Evolutionary conservation across 352 stramenopile genomes (phyloP), one percentile per base, ranked within the genome.

Genomic region (Globisporangium echinulatum): DNA sequence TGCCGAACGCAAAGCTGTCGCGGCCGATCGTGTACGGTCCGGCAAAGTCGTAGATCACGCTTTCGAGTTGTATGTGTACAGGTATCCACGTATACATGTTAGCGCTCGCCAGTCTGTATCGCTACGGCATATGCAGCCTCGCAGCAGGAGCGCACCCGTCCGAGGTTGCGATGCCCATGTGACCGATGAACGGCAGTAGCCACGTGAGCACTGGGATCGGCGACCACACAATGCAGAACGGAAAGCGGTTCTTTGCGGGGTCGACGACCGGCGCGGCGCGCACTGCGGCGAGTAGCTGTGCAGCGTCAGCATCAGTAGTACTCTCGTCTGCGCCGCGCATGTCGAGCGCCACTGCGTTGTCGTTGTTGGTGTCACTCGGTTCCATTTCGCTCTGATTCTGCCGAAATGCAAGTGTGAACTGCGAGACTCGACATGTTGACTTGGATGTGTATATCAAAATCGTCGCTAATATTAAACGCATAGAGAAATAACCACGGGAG

Each of bases 151-250:
- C 62, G 54, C 62, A 93, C 83, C 83, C 85, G 38, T 83, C 72
- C 5, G 86, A 97, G 54, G 97, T 88, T 15, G 88, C 76, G 59
- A 99, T 96, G 19, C 96, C 96, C 70, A 98, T 71, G 58, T 96
- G 96, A n/a, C 96, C 96, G 68, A 99, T 98, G 73, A 98, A 98
- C 25, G 96, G 96, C 50, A 98, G 61, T 40, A 98, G 71, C 84
- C 87, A 98, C 52, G 92, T 97, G 56, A 98, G 71, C 33, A 89
- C 58, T 7, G 91, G 91, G 14, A 98, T 77, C 17, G 92, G 91
- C 52, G 84, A 94, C 91, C 92, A 98, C 46, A 97, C 88, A 56
- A 98, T 85, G 69, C 90, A 97, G 74, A 92, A 96, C 10, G 92
- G 90, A 68, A 90, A 97, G 52, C 82, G 81, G 42, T 85, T 71